A percentile compares a stretch with the other conserved stretches of the same genome.
Conservation (phyloP, 2,329 filamentous ascomycete species). For the Sporothrix pallida region DNA sequence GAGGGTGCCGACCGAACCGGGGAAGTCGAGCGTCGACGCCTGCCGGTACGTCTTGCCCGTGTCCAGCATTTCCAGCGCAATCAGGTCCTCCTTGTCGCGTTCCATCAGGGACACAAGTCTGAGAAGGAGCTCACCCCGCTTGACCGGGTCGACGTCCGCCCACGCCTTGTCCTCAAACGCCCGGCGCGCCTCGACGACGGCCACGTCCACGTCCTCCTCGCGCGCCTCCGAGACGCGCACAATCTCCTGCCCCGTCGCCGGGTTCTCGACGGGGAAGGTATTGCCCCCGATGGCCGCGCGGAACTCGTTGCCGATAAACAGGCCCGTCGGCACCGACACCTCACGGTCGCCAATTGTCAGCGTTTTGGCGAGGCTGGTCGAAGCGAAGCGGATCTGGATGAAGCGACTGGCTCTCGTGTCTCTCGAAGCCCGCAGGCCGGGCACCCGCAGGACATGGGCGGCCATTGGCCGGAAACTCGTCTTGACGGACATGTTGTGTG, state of each 20-base stretch:
- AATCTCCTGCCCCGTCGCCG: constrained; percentile 83
- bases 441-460: background rate
- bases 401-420: background rate
- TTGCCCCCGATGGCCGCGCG: constrained; percentile 68
- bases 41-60: constrained; percentile 73
- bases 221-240: constrained; percentile 84
- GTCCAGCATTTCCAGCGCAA: constrained; percentile 83
- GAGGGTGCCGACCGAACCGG: constrained; percentile 73
- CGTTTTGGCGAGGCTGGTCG: background rate
- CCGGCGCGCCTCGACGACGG: constrained; percentile 75
- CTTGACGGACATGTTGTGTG: background rate
- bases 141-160: constrained; percentile 72
- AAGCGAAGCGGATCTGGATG: background rate
- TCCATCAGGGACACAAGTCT: constrained; percentile 79
- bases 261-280: constrained; percentile 82
- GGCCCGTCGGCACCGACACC: background rate
- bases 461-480: constrained; percentile 3
- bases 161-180: constrained; percentile 69
- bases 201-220: constrained; percentile 74
- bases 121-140: constrained; percentile 85
- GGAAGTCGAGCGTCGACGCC: constrained; percentile 54
- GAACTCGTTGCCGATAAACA: constrained; percentile 80
- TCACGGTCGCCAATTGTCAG: background rate
- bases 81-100: constrained; percentile 85
- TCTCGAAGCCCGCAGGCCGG: background rate